Evolutionary conservation across 768 basidiomycete species (phyloP), one percentile per base, ranked within the genome.

Genomic region (Termitomyces sp.): DNA sequence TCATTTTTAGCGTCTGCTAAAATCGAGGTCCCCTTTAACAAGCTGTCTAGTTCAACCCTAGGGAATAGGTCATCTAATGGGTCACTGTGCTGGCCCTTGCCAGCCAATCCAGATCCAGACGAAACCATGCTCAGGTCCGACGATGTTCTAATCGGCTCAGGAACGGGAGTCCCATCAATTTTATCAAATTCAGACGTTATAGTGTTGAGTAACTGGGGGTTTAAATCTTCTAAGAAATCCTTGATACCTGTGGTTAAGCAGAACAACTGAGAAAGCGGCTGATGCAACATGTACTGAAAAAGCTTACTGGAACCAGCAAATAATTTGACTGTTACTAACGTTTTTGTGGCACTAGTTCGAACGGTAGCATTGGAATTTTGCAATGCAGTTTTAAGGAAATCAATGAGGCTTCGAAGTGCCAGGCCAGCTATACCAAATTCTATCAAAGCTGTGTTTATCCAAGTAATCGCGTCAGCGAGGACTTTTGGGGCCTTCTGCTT

Each of bases 401-500:
- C 93, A 56, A 99, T 94, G 35, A 99, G 76, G 57, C 78, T 82
- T 54, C 92, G 82, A 33, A 98, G 78, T 5, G 90, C 85, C 33
- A 99, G 67, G 4, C 95, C 95, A 26, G 84, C 80, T 59, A 94
- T 90, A 42, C 97, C 97, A 69, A 99, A 99, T 57, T 98, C 97
- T 18, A 77, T 78, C 33, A 99, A 72, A 8, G 90, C 88, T 35
- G 85, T 81, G 58, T 94, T 93, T 58, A 97, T 82, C 94, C 96
- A 98, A 26, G 78, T 73, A 48, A 95, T 72, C 2, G 94, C 87
- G 68, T 99, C 97, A 0, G 94, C 92, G 35, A 98, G 80, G 44
- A 94, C 92, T 73, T 98, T 99, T 0, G 97, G 96, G 3, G 97
- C 96, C 69, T 99, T 99, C 69, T 94, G 94, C 72, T 95, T 97